Base-by-base conservation (phyloP, 768 basidiomycete species). In the Zangia roseola region DNA sequence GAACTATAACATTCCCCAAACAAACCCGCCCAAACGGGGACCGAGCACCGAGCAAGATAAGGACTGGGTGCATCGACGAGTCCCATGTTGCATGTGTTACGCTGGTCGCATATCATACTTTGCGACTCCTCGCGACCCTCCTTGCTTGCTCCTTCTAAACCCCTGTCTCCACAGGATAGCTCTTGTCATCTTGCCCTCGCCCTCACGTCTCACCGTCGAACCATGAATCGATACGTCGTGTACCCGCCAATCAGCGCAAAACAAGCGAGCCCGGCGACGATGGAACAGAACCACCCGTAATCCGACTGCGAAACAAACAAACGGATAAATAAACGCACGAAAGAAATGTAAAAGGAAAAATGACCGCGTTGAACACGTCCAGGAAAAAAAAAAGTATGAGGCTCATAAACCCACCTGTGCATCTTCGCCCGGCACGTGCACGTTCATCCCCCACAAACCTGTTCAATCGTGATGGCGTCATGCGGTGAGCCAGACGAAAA, bases 361-460 rank as follows among this genome's bases (percentile, higher is more conserved):
- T 4, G 30, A 31, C 14, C 13, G 30, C 30, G 30, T 14, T 31
- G 30, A 31, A 13, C 13, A 14, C 30, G 30, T 14, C 14, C 30
- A 2, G 12, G 14, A 30, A 8, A 13, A 14, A 30, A 2, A 30
- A 16, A 31, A 31, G 16, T n/a, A n/a, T n/a, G 8, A 16, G 14
- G 16, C 13, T 3, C 26, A 31, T 14, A 9, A 14, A 31, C 64
- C 43, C 34, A 81, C 84, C 12, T 48, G 13, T 10, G 79, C 67
- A 43, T 80, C 83, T 62, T 97, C 78, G 0, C 94, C 94, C 0
- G 97, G 97, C 1, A 99, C 97, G 56, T 89, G 88, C 0, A 98
- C 94, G 73, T 98, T 99, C 95, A 97, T 98, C 12, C 95, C 94
- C 94, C 93, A 95, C 13, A 97, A 71, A 77, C 91, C 86, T 84